Evolutionary conservation across 2,329 filamentous ascomycete species (phyloP), one percentile per base, ranked within the genome.

Genomic region (Cyphellophora europaea): DNA sequence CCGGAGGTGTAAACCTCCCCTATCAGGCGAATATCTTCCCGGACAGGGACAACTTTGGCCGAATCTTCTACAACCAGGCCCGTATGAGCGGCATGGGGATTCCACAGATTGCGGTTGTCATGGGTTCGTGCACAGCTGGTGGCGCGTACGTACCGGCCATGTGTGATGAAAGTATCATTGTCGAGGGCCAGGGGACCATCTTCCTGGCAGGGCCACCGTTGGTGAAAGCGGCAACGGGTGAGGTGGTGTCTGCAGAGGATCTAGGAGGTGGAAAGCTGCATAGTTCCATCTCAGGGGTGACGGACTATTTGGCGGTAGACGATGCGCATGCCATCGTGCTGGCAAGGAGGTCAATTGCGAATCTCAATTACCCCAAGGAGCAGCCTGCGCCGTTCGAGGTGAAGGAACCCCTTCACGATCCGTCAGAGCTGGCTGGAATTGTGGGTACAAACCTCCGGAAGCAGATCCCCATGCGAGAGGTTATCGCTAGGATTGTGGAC

Each of bases 41-140:
- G 1, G 89, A 96, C 58, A 73, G 79, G 46, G 86, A 95, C 36
- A 89, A 96, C 59, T 96, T 98, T 55, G 87, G 89, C 21, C 84
- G 89, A 47, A 94, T 96, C 56, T 98, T 98, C 69, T 98, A 82
- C 70, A 95, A 98, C 63, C 89, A 98, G 61, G 89, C 91, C 3
- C 72, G 85, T 52, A 94, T 96, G 87, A 91, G 83, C 48, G 74
- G 82, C 2, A 65, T 79, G 47, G 86, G 87, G 4, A 93, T 96
- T 42, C 89, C 89, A 1, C 89, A 96, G 55, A 82, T 98, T 49
- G 80, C 85, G 6, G 86, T 95, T 2, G 89, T 98, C 30, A 95
- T 98, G 89, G 89, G 89, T 1, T 84, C 89, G 28, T 98, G 91
- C 62, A 98, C 91, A 1, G 89, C 89, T 2, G 89, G 89, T 33